These are phyloP conservation scores for Rhypophila decipiens DNA, from an alignment of 495 filamentous ascomycete genomes.

Conservation along the genomic window DNA sequence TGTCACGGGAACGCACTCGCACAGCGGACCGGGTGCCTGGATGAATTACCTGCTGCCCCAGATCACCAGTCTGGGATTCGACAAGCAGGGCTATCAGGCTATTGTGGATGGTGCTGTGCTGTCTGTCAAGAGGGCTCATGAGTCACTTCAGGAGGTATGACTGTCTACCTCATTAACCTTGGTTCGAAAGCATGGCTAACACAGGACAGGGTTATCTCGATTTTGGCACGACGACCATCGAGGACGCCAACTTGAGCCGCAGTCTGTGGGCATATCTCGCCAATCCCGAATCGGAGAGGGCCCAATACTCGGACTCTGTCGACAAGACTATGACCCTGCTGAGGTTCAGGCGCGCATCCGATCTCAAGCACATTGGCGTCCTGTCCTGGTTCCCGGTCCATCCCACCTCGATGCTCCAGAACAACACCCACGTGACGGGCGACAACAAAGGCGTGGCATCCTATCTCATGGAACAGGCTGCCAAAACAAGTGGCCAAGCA, in stretches of 20 bases:
- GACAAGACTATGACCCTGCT: conserved; percentile 86
- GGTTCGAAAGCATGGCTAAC: neutral
- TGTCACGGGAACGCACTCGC: conserved; percentile 86
- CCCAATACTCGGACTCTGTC: conserved; percentile 59
- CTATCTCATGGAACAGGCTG: conserved; percentile 71
- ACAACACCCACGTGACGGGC: conserved; percentile 88
- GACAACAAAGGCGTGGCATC: conserved; percentile 96
- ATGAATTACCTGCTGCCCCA: conserved; percentile 94
- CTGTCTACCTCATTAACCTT: neutral
- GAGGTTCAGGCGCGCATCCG: conserved; percentile 58
- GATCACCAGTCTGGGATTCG: conserved; percentile 80
- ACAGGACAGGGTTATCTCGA: conserved; percentile 38
- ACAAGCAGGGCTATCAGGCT: conserved; percentile 80
- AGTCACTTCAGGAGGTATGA: conserved; percentile 59
- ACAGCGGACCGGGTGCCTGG: conserved; percentile 90
- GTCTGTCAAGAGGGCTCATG: conserved; percentile 81
- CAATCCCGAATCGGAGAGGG: conserved; percentile 76
- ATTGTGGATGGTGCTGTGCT: conserved; percentile 80
- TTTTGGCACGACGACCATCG: conserved; percentile 39
- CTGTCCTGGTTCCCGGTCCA: conserved; percentile 92
- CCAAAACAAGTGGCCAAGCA: conserved; percentile 38
- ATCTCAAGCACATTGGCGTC: conserved; percentile 64
- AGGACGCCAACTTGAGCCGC: conserved; percentile 77
- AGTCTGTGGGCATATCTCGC: conserved; percentile 83
- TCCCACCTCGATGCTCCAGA: conserved; percentile 83